A percentile compares a stretch with the other conserved stretches of the same genome.
phyloP scores from a whole-genome alignment of 495 filamentous ascomycete species.

The Xylaria telfairii region DNA sequence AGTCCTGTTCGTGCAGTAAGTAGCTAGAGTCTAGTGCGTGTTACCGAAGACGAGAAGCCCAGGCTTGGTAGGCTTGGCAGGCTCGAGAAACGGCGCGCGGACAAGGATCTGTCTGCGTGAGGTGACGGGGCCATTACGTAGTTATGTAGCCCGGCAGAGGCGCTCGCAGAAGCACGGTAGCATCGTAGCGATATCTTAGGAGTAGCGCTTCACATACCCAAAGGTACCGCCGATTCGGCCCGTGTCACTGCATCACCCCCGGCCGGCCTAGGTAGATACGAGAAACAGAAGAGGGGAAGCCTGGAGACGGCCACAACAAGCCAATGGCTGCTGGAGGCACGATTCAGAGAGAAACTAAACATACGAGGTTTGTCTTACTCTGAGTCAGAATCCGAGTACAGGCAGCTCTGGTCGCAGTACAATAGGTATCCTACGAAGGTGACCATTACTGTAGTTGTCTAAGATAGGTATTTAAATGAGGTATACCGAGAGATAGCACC shows the following conservation, averaged over 20 bases:
- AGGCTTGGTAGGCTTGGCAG: not conserved
- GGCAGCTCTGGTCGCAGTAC: not conserved
- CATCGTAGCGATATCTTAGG: not conserved
- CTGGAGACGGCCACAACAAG: not conserved
- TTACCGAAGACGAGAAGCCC: not conserved
- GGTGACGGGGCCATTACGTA: conserved; percentile 15
- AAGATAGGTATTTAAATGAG: not conserved
- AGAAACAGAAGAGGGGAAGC: conserved; percentile 22
- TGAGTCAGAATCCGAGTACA: not conserved
- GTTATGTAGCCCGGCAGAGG: not conserved
- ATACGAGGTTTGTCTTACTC: not conserved
- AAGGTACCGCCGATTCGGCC: conserved; percentile 24
- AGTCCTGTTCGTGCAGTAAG: too few species aligned
- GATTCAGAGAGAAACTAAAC: too few species aligned
- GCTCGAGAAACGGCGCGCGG: conserved; percentile 4
- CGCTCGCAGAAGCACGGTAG: not conserved
- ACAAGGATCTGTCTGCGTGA: conserved; percentile 15
- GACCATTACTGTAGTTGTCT: too few species aligned
- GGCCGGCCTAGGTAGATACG: conserved; percentile 20
- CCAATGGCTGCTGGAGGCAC: too few species aligned
- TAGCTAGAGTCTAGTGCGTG: not conserved
- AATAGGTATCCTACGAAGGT: too few species aligned
- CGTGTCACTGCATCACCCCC: conserved; percentile 6
- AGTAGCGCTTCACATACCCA: not conserved
- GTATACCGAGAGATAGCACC: not conserved